These are phyloP conservation scores for Linum lewisii DNA, from an alignment of 345 rosid species.

Conservation along the genomic window DNA sequence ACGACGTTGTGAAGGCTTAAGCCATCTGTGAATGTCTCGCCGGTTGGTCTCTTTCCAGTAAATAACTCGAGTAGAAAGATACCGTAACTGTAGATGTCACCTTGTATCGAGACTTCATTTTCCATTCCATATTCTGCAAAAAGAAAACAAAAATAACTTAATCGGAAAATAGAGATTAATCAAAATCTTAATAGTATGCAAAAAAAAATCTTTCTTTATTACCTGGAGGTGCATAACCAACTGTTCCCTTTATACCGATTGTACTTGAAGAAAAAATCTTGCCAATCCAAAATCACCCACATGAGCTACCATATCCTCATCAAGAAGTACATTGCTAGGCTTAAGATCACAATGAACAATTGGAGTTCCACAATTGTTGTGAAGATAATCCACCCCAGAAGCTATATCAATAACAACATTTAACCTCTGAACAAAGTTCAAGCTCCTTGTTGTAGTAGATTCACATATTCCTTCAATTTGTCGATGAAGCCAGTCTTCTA, in stretches of 20 bases:
- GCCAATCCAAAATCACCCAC: conserved; percentile 12
- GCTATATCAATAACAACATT: conserved; percentile 9
- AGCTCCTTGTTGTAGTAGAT: not conserved
- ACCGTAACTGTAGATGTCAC: not conserved
- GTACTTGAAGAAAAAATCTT: conserved; percentile 1
- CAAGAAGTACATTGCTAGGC: conserved; percentile 6
- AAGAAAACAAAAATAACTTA: not conserved
- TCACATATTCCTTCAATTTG: not conserved
- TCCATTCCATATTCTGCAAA: not conserved
- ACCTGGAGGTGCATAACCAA: conserved; percentile 11
- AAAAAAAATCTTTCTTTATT: not conserved
- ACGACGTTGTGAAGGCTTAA: not conserved
- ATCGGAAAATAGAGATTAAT: no score
- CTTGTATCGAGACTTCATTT: not conserved
- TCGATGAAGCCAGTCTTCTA: conserved; percentile 8
- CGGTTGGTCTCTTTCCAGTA: not conserved
- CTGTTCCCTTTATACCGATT: not conserved
- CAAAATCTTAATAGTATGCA: not conserved
- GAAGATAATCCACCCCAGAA: conserved; percentile 9
- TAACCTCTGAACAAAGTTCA: not conserved
- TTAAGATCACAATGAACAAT: conserved; percentile 7
- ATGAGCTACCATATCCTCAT: conserved; percentile 3
- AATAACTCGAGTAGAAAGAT: not conserved
- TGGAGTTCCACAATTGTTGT: conserved; percentile 1
- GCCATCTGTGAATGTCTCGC: not conserved